phyloP scores from a whole-genome alignment of 2,329 filamentous ascomycete species.

The Calonectria crousiana region DNA sequence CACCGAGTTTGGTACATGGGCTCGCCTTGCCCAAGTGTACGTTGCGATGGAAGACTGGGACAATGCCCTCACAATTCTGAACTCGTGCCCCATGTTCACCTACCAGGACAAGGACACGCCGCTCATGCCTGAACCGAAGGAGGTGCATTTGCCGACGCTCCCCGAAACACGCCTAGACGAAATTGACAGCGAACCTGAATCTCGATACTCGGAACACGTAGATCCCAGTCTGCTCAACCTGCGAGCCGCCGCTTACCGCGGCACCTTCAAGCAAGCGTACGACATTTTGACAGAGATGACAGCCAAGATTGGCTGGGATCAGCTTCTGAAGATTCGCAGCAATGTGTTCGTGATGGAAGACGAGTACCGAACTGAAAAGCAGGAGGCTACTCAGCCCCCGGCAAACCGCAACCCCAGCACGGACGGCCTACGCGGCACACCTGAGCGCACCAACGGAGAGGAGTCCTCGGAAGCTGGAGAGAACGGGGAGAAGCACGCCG shows the following conservation, averaged over 20 bases:
- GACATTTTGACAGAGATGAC: constrained; percentile 95
- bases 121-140: constrained; percentile 91
- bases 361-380: constrained; percentile 92
- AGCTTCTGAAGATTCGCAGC: constrained; percentile 92
- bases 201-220: constrained; percentile 85
- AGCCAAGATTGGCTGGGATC: constrained; percentile 97
- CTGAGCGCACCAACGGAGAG: constrained; percentile 67
- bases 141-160: constrained; percentile 87
- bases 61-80: constrained; percentile 91
- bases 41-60: constrained; percentile 97
- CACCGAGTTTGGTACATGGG: constrained; percentile 98
- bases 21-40: constrained; percentile 91
- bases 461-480: constrained; percentile 53
- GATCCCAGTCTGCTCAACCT: constrained; percentile 88
- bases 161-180: constrained; percentile 93
- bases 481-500: constrained; percentile 47
- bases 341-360: constrained; percentile 99
- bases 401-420: constrained; percentile 81
- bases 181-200: constrained; percentile 91
- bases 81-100: constrained; percentile 99
- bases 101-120: constrained; percentile 99
- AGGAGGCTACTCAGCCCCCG: constrained; percentile 64
- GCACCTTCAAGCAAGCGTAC: constrained; percentile 96
- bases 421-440: constrained; percentile 79
- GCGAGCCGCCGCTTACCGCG: constrained; percentile 89